Evolutionary conservation across 148 eudicot species (phyloP).

Genomic region (Cornus suecica): DNA sequence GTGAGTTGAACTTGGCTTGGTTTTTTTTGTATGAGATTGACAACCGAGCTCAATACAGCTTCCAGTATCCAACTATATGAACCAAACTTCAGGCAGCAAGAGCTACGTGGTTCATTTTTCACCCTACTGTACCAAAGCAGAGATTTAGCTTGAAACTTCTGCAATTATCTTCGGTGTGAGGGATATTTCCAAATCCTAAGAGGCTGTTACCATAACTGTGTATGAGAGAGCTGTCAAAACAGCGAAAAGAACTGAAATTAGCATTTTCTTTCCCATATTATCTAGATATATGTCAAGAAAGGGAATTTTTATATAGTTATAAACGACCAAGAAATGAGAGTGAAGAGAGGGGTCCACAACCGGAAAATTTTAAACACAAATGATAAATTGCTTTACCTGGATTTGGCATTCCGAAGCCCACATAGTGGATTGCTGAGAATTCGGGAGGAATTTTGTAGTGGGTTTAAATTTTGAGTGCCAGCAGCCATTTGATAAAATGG

Average conservation of each 20-base stretch:
- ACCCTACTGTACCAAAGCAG: no score
- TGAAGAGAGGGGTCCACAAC: neutral
- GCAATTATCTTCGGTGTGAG: neutral
- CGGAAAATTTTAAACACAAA: no score
- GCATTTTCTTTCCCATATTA: neutral
- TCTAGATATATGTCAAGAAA: neutral
- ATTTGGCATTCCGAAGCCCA: constrained; percentile 10
- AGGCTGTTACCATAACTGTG: no score
- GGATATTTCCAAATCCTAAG: neutral
- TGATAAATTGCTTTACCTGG: neutral
- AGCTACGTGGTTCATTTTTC: no score
- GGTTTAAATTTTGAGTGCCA: constrained; percentile 1
- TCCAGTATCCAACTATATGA: neutral
- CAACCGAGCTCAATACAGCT: neutral
- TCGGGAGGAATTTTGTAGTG: neutral
- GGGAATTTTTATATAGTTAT: neutral
- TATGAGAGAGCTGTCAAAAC: no score
- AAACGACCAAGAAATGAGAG: neutral
- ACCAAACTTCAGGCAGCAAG: no score
- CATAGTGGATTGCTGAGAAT: neutral
- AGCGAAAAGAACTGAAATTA: no score
- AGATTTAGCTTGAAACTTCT: neutral
- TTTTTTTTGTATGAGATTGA: no score
- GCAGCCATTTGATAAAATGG: neutral
- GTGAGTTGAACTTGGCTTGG: no score